Evolutionary conservation across 768 basidiomycete genomes (phyloP), one percentile per base, ranked within the genome.

Genomic region (Lyophyllum semitale): DNA sequence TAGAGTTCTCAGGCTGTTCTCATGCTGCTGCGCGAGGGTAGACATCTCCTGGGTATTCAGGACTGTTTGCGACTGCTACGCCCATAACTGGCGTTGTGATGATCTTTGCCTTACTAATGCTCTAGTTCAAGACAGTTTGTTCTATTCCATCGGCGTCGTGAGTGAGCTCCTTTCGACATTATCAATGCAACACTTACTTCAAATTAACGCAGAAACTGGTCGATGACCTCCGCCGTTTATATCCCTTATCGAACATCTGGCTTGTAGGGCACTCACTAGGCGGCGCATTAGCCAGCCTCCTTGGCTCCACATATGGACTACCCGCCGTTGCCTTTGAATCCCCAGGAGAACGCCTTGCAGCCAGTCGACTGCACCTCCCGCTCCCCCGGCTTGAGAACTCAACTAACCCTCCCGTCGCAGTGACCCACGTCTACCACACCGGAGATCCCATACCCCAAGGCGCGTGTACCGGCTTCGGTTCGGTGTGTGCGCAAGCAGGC

Each of bases 361-460:
- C 95, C 0, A 66, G 75, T 3, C 82, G 96, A n/a, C 77, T 98
- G 8, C 92, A 96, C 66, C 83, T 99, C 2, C 95, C 95, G 0
- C 75, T 89, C 5, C 94, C 94, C 64, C 83, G 78, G 32, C 52
- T 9, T 33, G 61, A 33, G 50, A 51, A 53, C 54, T 46, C 62
- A 18, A 54, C 56, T 2, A 48, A 59, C n/a, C 59, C 63, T 8
- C 84, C 52, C 61, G 75, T 53, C 66, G 83, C 62, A 68, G 85
- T 75, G 51, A 95, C 71, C 0, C 94, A 98, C 64, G 77, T 98
- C 23, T 97, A 90, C 64, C 93, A 98, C 68, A 95, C 87, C 1
- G 90, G 88, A 1, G 96, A 98, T 69, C 96, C 95, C 0, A 94
- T 98, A 37, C 86, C 96, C 0, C 90, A 91, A 75, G 91, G 91